Conservation (phyloP, 2,329 filamentous ascomycete species). For the Claviceps sp. region DNA sequence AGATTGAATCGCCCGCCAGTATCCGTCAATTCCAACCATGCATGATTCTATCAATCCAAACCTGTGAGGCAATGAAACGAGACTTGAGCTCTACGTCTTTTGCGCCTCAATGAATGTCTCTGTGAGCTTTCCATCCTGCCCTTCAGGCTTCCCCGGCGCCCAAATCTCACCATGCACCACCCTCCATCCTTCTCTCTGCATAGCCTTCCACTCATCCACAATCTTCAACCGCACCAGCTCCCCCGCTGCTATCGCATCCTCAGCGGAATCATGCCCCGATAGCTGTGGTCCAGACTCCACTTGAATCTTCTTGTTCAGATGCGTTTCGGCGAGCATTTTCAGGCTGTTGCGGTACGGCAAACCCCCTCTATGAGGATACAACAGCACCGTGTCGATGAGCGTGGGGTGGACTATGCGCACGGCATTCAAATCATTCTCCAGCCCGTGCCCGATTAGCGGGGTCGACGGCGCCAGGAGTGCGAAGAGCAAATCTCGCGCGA, state of each 20-base stretch:
- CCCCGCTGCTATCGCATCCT: constrained; percentile 81
- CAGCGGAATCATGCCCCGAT: constrained; percentile 76
- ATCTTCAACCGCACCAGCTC: constrained; percentile 68
- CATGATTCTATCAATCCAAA: constrained; percentile 1
- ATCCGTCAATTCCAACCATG: neutral
- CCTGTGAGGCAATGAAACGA: neutral
- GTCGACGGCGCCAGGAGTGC: constrained; percentile 61
- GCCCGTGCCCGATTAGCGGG: constrained; percentile 78
- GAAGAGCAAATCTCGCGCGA: constrained; percentile 67
- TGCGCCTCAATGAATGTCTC: constrained; percentile 24
- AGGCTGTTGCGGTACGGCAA: constrained; percentile 67
- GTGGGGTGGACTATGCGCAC: constrained; percentile 72
- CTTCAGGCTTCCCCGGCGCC: constrained; percentile 19
- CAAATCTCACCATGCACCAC: constrained; percentile 36
- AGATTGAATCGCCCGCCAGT: no score
- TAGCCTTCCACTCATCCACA: constrained; percentile 51
- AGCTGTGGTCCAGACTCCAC: constrained; percentile 38
- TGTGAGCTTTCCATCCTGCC: constrained; percentile 15
- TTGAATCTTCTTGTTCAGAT: constrained; percentile 69
- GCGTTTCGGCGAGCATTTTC: constrained; percentile 56
- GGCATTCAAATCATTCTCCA: constrained; percentile 90
- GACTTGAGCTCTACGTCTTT: neutral
- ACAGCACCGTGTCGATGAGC: constrained; percentile 71
- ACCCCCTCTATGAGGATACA: constrained; percentile 67
- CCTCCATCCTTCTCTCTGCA: constrained; percentile 56